Evolutionary conservation across 73 alveolate species (phyloP), one percentile per base, ranked within the genome.

Genomic region (Breviolum minutum): DNA sequence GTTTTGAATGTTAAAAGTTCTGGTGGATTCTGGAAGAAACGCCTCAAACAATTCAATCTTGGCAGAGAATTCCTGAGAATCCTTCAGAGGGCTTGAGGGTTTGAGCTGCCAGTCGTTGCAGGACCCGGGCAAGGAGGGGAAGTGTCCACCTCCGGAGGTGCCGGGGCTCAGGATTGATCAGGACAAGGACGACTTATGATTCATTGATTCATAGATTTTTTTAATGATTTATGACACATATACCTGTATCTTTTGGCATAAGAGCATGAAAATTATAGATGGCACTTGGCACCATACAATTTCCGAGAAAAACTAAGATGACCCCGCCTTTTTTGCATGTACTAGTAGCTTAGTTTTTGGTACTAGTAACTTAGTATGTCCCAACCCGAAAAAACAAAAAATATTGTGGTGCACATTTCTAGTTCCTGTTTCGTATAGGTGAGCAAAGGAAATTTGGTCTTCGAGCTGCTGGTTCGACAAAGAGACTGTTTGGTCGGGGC

Each of bases 81-180:
- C 3, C 54, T 40, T 40, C 54, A 40, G 54, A 40, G 54, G 54
- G 54, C 0, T 40, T 40, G 54, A 22, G 77, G 24, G 77, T 22
- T 22, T 17, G n/a, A 14, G 77, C 77, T 68, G 54, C 54, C 54
- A 40, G 77, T 2, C 77, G 54, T 30, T 1, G 6, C 92, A 83
- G 92, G 92, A 83, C 62, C 92, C 92, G 26, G 92, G 73, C 92
- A 83, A 83, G 76, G 92, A 83, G 92, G 26, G 73, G 76, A 54
- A 61, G 24, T 83, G 76, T n/a, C 92, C 92, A 4, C 92, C 92
- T 0, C 2, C 76, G 54, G 92, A 83, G 92, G 92, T 71, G 19
- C 8, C 40, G 32, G 13, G 81, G 81, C 29, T n/a, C 40, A n/a
- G 26, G 81, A 8, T 71, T 7, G 10, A 30, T 12, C 29, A 13